These are phyloP conservation scores for Jasminum sambac DNA, from an alignment of 257 asterid genomes.

Conservation along the genomic window DNA sequence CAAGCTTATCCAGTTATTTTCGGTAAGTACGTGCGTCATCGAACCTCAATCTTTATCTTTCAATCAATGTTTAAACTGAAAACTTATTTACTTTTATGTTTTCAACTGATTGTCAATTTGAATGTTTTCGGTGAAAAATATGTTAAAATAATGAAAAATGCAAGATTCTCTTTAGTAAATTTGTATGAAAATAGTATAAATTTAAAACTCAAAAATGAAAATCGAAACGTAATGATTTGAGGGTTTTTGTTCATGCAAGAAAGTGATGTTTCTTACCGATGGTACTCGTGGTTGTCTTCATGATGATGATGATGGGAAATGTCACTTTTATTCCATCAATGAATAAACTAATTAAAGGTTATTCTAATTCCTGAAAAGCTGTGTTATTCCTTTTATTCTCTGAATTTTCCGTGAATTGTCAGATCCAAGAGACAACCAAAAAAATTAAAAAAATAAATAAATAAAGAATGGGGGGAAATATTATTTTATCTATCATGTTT, in stretches of 20 bases:
- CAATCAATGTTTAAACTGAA: neutral
- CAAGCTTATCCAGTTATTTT: neutral
- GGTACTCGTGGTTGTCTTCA: conserved; percentile 19
- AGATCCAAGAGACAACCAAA: conserved; percentile 41
- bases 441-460: too few relatives aligned
- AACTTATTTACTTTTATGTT: too few relatives aligned
- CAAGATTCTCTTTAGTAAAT: too few relatives aligned
- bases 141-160: too few relatives aligned
- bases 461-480: conserved; percentile 23
- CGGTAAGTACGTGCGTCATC: neutral
- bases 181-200: too few relatives aligned
- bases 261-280: neutral
- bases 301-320: conserved; percentile 34
- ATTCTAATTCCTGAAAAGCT: conserved; percentile 37
- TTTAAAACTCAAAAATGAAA: too few relatives aligned
- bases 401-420: conserved; percentile 28
- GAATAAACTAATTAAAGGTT: conserved; percentile 27
- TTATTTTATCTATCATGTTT: conserved; percentile 20
- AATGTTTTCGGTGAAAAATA: too few relatives aligned
- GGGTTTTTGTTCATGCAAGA: neutral
- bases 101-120: too few relatives aligned
- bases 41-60: neutral
- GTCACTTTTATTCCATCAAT: conserved; percentile 27
- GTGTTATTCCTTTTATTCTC: conserved; percentile 21
- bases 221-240: too few relatives aligned